Conservation (phyloP, 495 filamentous ascomycete species). For the Hypoxylon perforatum region DNA sequence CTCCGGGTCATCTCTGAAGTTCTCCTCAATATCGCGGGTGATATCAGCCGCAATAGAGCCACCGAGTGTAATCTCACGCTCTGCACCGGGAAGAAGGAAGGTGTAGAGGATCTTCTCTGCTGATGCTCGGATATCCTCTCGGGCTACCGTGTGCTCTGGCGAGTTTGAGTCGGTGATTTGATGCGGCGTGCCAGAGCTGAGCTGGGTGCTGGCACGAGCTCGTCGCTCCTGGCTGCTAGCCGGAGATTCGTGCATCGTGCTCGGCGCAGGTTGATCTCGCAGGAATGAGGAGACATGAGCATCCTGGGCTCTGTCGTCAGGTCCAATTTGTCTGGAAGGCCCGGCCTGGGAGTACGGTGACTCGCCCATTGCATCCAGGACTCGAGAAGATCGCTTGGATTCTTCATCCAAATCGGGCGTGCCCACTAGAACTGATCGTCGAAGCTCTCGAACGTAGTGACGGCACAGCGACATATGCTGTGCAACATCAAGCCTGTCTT, state of each 20-base stretch:
- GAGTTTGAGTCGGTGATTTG: conserved; percentile 76
- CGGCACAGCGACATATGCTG: conserved; percentile 98
- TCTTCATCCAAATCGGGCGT: conserved; percentile 87
- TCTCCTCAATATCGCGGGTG: conserved; percentile 84
- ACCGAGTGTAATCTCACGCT: conserved; percentile 93
- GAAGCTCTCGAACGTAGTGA: conserved; percentile 95
- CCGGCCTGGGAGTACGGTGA: conserved; percentile 67
- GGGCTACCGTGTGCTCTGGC: conserved; percentile 82
- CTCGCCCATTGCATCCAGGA: conserved; percentile 78
- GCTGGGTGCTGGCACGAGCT: conserved; percentile 73
- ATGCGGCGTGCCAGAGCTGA: conserved; percentile 59
- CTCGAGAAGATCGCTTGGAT: conserved; percentile 84
- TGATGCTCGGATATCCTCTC: conserved; percentile 88
- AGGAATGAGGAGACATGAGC: conserved; percentile 90
- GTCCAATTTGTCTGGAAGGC: conserved; percentile 47
- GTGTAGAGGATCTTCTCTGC: conserved; percentile 98
- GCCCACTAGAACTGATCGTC: conserved; percentile 89
- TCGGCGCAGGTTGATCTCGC: conserved; percentile 73
- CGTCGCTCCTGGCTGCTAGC: conserved; percentile 73
- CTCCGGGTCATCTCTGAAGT: conserved; percentile 92
- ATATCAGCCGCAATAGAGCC: conserved; percentile 85
- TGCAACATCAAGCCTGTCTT: conserved; percentile 92
- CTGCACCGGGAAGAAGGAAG: conserved; percentile 88
- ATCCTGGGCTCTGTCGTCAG: conserved; percentile 70
- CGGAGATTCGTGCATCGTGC: conserved; percentile 68